Base-by-base conservation (phyloP, 2,329 filamentous ascomycete genomes). In the Aspergillus aculeatinus region DNA sequence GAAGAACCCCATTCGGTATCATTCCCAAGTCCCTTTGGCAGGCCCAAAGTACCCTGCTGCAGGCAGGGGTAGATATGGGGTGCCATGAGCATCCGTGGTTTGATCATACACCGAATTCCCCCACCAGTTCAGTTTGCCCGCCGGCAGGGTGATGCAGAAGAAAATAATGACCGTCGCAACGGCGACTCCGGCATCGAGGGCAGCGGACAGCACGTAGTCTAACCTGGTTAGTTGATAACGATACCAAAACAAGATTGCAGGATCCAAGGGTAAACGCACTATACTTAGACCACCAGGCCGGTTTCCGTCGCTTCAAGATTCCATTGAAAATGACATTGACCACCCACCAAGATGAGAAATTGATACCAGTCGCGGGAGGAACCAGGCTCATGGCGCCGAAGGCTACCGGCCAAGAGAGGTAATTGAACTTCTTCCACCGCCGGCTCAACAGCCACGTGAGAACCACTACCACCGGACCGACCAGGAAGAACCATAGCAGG, bases 401-500 rank as follows among this genome's bases (percentile, higher is more conserved):
- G 58, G 91, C 83, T 33, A 90, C 82, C 0, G 88, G 89, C 63
- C 85, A 84, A 68, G 85, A 89, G 62, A 91, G 76, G 70, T 89
- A 91, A 61, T 87, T 84, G 74, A 86, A 25, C 78, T 83, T 67
- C 80, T 84, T 62, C 87, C 87, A 76, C 54, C 81, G 80, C 35
- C 87, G 83, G 5, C 87, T 86, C 16, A 89, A 76, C 3, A 78
- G 57, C 64, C 78, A 91, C 39, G 87, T 85, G 50, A 86, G 68
- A 52, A 90, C 70, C 10, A 89, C 88, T 0, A 85, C 78, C 3
- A 85, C 62, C 14, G 85, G 86, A 14, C 89, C 89, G 44, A 88
- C 81, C 33, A 91, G 82, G 82, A 87, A 91, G 77, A 90, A 91
- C 81, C 83, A 91, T 61, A 89, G 84, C 27, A 91, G 78, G 11